These are phyloP conservation scores for Sporothrix mexicana DNA, from an alignment of 2,329 filamentous ascomycete genomes.

Conservation along the genomic window DNA sequence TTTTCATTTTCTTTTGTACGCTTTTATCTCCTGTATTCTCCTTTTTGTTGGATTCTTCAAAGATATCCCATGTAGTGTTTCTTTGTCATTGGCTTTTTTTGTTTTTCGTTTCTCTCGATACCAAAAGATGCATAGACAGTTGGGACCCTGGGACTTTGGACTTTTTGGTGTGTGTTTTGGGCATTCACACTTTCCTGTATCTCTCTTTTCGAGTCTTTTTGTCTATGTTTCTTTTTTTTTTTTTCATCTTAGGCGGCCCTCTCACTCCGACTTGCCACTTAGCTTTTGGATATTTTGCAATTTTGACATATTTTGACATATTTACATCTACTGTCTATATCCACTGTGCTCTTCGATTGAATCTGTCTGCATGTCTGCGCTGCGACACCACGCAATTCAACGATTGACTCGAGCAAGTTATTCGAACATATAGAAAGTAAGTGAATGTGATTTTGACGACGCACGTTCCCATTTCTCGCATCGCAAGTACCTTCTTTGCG, in stretches of 20 bases:
- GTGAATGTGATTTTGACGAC: background rate
- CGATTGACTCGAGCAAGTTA: background rate
- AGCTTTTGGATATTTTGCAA: background rate
- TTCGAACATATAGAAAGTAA: background rate
- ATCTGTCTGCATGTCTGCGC: background rate
- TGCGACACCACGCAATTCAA: background rate
- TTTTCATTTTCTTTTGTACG: background rate
- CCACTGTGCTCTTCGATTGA: slow-evolving; percentile 14
- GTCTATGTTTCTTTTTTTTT: background rate
- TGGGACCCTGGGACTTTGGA: slow-evolving; percentile 27
- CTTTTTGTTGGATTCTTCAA: slow-evolving; percentile 27
- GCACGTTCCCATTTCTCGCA: background rate
- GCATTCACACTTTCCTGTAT: too few relatives aligned
- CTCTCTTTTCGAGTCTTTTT: background rate
- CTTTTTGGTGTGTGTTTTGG: background rate
- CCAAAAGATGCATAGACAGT: slow-evolving; percentile 33
- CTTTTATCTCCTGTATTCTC: background rate
- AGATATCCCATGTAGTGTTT: slow-evolving; percentile 27
- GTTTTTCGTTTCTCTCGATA: slow-evolving; percentile 31
- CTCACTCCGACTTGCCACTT: slow-evolving; percentile 2
- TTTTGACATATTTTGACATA: background rate
- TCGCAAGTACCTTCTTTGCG: too few relatives aligned
- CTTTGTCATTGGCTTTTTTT: slow-evolving; percentile 13
- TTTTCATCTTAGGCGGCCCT: background rate
- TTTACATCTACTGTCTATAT: background rate